Evolutionary conservation across 164 flowering plant genomes (phyloP).

Genomic region (Stephania japonica): DNA sequence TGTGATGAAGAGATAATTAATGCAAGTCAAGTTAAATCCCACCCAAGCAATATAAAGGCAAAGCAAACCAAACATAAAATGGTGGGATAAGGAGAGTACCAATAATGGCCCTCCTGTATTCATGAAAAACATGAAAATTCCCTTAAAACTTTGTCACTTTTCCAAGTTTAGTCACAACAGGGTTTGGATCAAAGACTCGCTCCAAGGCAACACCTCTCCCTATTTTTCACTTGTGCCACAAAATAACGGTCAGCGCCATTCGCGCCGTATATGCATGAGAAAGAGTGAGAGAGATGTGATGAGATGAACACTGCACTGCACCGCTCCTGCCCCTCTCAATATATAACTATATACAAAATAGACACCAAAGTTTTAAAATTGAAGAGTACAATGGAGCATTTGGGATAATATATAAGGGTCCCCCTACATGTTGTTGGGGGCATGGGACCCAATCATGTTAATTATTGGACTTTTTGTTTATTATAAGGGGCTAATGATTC

Average conservation of each 20-base stretch:
- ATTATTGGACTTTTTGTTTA: background rate
- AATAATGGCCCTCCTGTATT: background rate
- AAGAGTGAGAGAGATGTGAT: no score
- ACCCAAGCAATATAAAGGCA: background rate
- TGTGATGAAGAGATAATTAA: no score
- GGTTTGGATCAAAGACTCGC: background rate
- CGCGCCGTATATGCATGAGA: background rate
- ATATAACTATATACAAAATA: background rate
- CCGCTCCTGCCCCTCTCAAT: background rate
- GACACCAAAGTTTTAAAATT: background rate
- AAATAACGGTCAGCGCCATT: background rate
- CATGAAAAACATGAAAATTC: background rate
- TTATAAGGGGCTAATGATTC: background rate
- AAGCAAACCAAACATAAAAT: background rate
- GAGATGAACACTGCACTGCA: background rate
- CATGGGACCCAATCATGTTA: background rate
- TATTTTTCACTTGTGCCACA: background rate
- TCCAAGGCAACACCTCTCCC: background rate
- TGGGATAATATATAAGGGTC: background rate
- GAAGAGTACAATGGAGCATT: background rate
- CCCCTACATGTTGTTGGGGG: slow-evolving; percentile 1
- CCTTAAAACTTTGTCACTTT: background rate
- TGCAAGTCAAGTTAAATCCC: no score
- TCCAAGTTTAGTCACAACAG: background rate
- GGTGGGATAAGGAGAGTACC: background rate